Conservation (phyloP, 305 asterid species). For the Rubia balearica region DNA sequence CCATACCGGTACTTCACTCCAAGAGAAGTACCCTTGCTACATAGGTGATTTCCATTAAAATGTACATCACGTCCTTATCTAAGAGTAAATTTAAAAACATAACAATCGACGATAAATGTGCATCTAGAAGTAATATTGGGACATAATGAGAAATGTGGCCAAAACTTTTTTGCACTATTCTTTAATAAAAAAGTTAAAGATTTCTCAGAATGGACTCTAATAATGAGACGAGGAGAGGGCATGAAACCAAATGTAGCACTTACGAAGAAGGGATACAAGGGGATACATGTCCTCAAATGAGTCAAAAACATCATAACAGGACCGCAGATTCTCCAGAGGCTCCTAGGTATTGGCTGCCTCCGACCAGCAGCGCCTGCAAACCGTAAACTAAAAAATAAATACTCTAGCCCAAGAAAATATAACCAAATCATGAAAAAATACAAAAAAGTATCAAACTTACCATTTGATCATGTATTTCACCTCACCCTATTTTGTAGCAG, state of each 20-base stretch:
- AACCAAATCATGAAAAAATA: not conserved
- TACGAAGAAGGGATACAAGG: constrained; percentile 15
- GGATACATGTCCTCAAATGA: constrained; percentile 39
- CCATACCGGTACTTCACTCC: too few relatives aligned
- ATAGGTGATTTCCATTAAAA: not conserved
- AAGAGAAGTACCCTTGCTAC: too few relatives aligned
- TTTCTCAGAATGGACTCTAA: not conserved
- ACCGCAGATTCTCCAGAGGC: constrained; percentile 68
- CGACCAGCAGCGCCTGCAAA: constrained; percentile 91
- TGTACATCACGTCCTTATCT: not conserved
- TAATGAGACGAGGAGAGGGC: not conserved
- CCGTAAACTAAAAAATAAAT: constrained; percentile 11
- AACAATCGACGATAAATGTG: too few relatives aligned
- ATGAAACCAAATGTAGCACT: not conserved
- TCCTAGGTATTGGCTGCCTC: constrained; percentile 93
- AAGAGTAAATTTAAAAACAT: too few relatives aligned
- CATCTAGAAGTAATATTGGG: not conserved
- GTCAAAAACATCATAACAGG: constrained; percentile 62
- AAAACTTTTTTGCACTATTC: not conserved
- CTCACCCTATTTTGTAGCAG: constrained; percentile 51
- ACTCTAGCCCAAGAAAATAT: not conserved
- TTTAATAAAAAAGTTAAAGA: not conserved
- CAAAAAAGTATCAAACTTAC: constrained; percentile 31
- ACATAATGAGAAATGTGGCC: too few relatives aligned
- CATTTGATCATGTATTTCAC: constrained; percentile 86